A percentile compares a stretch with the other conserved stretches of the same genome.
These are phyloP conservation scores for Talaromyces sp. DNA, from an alignment of 2,329 filamentous ascomycete species.

Conservation along the genomic window DNA sequence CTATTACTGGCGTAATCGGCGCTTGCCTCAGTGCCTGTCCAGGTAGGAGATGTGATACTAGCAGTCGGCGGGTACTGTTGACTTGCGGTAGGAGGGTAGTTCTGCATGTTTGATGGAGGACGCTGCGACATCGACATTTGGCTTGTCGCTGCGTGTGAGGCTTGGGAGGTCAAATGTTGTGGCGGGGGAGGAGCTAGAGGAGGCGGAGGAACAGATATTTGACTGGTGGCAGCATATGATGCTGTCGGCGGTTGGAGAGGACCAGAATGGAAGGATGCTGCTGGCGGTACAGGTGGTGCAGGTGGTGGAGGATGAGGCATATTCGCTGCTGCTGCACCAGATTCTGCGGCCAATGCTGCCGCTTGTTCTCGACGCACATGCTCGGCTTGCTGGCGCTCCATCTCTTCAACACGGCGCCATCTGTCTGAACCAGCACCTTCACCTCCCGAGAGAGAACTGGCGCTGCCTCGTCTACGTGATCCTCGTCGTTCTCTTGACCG, in stretches of 20 bases:
- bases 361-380: slow-evolving; percentile 42
- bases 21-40: slow-evolving; percentile 50
- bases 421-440: slow-evolving; percentile 40
- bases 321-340: slow-evolving; percentile 25
- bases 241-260: slow-evolving; percentile 25
- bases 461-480: slow-evolving; percentile 43
- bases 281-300: slow-evolving; percentile 19
- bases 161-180: slow-evolving; percentile 16
- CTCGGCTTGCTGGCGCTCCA: slow-evolving; percentile 49
- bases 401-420: slow-evolving; percentile 51
- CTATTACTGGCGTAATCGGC: slow-evolving; percentile 56
- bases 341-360: slow-evolving; percentile 31
- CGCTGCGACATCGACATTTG: slow-evolving; percentile 30
- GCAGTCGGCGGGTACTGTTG: slow-evolving; percentile 33
- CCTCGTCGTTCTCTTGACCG: slow-evolving; percentile 47
- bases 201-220: slow-evolving; percentile 17
- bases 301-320: slow-evolving; percentile 9
- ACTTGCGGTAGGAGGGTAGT: slow-evolving; percentile 22
- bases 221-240: slow-evolving; percentile 25
- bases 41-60: slow-evolving; percentile 46
- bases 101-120: slow-evolving; percentile 38
- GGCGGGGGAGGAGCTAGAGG: slow-evolving; percentile 19
- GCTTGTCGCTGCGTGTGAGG: slow-evolving; percentile 19
- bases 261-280: slow-evolving; percentile 26
- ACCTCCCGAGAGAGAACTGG: slow-evolving; percentile 43